Conservation (phyloP, 139 green algal species). For the Closterium sp. region DNA sequence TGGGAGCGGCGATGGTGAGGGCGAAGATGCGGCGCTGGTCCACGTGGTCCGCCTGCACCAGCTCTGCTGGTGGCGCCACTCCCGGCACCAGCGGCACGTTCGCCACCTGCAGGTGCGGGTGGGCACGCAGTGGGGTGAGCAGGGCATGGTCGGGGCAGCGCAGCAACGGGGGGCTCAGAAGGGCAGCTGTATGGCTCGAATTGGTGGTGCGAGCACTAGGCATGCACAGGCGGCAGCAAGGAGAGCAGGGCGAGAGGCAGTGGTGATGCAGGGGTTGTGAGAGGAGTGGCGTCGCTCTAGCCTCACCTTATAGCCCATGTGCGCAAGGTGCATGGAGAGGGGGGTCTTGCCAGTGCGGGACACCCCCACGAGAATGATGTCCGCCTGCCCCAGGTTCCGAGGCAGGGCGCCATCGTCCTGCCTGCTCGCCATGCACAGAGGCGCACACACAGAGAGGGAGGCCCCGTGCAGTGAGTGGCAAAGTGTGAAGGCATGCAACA, state of each 20-base stretch:
- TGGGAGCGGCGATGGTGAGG: constrained; percentile 59
- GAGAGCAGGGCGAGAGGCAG: too few species aligned
- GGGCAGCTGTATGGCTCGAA: too few species aligned
- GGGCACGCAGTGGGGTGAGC: not conserved
- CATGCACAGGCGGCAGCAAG: too few species aligned
- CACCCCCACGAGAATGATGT: constrained; percentile 34
- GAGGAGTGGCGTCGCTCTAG: too few species aligned
- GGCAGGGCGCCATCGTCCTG: constrained; percentile 30
- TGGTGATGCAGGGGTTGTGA: too few species aligned
- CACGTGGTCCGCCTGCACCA: constrained; percentile 41
- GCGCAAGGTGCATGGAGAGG: constrained; percentile 25
- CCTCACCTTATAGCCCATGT: constrained; percentile 13
- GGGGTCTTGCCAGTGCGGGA: constrained; percentile 34
- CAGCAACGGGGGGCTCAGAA: too few species aligned
- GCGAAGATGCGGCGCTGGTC: constrained; percentile 58
- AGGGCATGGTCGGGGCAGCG: too few species aligned
- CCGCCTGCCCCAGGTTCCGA: constrained; percentile 18
- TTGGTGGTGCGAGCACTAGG: too few species aligned
- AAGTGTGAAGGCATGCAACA: too few species aligned
- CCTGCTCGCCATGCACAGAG: not conserved
- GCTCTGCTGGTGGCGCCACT: constrained; percentile 53
- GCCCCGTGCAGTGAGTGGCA: too few species aligned
- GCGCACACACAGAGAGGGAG: too few species aligned
- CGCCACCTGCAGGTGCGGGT: constrained; percentile 51
- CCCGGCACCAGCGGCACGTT: constrained; percentile 63